Percentiles rank a stretch among this genome's conserved stretches.
Evolutionary conservation across 495 filamentous ascomycete genomes (phyloP).

Genomic region (Aspergillus cristatus): DNA sequence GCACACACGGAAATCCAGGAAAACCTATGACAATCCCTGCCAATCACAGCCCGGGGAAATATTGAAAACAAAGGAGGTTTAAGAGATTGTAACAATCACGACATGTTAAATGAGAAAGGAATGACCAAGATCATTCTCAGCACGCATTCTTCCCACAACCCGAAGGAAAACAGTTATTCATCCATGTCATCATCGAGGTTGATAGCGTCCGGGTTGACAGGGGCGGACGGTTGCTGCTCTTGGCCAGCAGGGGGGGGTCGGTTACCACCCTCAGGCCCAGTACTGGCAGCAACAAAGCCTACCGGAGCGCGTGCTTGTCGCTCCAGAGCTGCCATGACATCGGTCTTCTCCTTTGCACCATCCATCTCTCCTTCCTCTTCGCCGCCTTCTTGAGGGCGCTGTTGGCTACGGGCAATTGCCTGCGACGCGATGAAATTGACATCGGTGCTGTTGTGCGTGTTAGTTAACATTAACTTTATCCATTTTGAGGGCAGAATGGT

Average conservation of each 20-base stretch:
- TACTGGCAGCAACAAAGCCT: constrained; percentile 84
- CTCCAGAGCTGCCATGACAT: constrained; percentile 89
- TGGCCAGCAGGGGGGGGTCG: constrained; percentile 34
- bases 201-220: constrained; percentile 81
- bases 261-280: constrained; percentile 67
- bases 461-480: constrained; percentile 8
- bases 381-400: constrained; percentile 36
- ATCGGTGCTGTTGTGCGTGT: constrained; percentile 63
- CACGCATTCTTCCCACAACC: too few relatives aligned
- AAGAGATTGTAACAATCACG: too few relatives aligned
- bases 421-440: constrained; percentile 98
- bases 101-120: too few relatives aligned
- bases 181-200: constrained; percentile 64
- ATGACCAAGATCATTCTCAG: too few relatives aligned
- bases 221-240: constrained; percentile 28
- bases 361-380: constrained; percentile 35
- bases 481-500: background rate
- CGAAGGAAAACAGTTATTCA: constrained; percentile 18
- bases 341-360: constrained; percentile 47
- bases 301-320: constrained; percentile 78
- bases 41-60: too few relatives aligned
- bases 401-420: constrained; percentile 74
- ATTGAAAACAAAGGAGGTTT: too few relatives aligned
- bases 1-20: too few relatives aligned
- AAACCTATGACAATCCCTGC: too few relatives aligned